Evolutionary conservation across 73 alveolate genomes (phyloP).

Genomic region (Paraurostyla sp.): DNA sequence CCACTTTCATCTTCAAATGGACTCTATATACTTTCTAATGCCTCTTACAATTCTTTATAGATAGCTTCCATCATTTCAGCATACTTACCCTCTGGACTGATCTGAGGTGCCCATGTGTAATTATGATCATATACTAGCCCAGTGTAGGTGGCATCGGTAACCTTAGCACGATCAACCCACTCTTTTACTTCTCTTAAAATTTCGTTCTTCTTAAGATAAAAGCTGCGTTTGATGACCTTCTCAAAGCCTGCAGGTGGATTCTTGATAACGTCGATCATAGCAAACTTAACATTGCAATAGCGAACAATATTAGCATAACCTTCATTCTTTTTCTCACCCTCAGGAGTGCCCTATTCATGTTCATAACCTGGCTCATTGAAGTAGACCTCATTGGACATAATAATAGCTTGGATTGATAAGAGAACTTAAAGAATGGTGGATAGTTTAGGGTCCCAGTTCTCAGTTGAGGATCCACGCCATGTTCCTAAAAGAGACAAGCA

Average conservation of each 20-base stretch:
- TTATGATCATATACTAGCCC: slow-evolving; percentile 77
- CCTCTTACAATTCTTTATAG: slow-evolving; percentile 56
- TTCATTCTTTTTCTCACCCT: slow-evolving; percentile 93
- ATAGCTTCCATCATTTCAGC: slow-evolving; percentile 65
- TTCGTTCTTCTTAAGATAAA: slow-evolving; percentile 85
- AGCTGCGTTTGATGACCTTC: slow-evolving; percentile 80
- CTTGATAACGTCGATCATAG: slow-evolving; percentile 94
- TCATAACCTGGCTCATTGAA: slow-evolving; percentile 98
- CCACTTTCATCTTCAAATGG: slow-evolving; percentile 59
- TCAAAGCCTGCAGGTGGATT: slow-evolving; percentile 96
- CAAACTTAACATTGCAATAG: slow-evolving; percentile 92
- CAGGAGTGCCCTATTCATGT: slow-evolving; percentile 94
- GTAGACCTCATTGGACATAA: slow-evolving; percentile 97
- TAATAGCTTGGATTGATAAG: slow-evolving; percentile 93
- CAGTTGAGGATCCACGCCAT: slow-evolving; percentile 97
- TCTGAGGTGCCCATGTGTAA: slow-evolving; percentile 67
- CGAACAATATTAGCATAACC: slow-evolving; percentile 96
- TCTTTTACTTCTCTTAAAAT: slow-evolving; percentile 79
- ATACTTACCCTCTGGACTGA: slow-evolving; percentile 67
- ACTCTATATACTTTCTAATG: slow-evolving; percentile 19
- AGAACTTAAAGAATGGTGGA: slow-evolving; percentile 94
- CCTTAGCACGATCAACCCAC: slow-evolving; percentile 85
- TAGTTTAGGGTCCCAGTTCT: slow-evolving; percentile 97
- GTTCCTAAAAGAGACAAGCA: slow-evolving; percentile 96
- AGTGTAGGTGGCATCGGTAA: slow-evolving; percentile 58